Evolutionary conservation across 805 yeast genomes (phyloP).

Genomic region (Hanseniaspora jakobsenii): DNA sequence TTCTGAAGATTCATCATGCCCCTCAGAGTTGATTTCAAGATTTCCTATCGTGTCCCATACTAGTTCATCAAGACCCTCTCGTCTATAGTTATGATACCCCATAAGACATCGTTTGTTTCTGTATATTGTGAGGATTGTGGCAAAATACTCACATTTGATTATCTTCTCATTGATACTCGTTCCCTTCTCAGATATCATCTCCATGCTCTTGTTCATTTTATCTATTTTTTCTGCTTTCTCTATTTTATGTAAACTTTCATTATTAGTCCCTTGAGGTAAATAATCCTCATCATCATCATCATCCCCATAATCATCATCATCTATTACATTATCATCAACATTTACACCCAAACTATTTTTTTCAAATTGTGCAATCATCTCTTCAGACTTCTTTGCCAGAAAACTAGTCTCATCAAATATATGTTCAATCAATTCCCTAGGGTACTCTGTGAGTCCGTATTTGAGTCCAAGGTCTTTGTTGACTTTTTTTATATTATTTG

Average conservation of each 20-base stretch:
- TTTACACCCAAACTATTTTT: no score
- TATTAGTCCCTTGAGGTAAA: no score
- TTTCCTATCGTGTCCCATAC: slow-evolving; percentile 50
- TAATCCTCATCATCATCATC: no score
- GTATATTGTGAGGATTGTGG: slow-evolving; percentile 61
- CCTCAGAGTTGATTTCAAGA: no score
- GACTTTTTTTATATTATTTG: slow-evolving; percentile 18
- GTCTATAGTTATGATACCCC: slow-evolving; percentile 67
- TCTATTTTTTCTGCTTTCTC: no score
- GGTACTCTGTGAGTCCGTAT: slow-evolving; percentile 38
- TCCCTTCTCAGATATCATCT: no score
- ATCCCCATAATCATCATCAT: no score
- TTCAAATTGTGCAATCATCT: slow-evolving; percentile 25
- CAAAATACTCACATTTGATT: slow-evolving; percentile 45
- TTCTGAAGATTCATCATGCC: no score
- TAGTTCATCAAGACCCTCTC: slow-evolving; percentile 51
- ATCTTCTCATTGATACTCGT: slow-evolving; percentile 34
- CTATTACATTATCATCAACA: no score
- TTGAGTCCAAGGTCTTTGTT: slow-evolving; percentile 38
- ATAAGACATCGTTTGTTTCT: slow-evolving; percentile 81
- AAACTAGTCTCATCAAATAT: slow-evolving; percentile 62
- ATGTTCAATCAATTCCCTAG: slow-evolving; percentile 48
- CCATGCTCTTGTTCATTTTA: no score
- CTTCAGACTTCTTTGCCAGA: slow-evolving; percentile 45
- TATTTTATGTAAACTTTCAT: no score